These are phyloP conservation scores for Gonium pectorale DNA, from an alignment of 139 green algal genomes.

Conservation along the genomic window DNA sequence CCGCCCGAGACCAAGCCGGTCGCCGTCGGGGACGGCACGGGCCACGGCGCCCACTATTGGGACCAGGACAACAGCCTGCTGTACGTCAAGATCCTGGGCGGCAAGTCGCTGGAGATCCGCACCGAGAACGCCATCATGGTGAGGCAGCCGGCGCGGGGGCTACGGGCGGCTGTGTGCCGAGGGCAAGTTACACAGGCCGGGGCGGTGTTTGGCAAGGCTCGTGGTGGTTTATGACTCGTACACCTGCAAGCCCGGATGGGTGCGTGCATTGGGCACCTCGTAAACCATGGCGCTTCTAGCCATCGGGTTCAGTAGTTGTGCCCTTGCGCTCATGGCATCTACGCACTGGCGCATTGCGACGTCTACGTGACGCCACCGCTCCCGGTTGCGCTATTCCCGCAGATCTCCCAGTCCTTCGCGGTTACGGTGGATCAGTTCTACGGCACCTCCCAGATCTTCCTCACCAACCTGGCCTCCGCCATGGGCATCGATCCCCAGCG, in stretches of 20 bases:
- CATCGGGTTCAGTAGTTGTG: no score
- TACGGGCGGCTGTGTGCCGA: no score
- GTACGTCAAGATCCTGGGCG: conserved; percentile 51
- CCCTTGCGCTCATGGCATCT: no score
- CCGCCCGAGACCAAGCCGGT: conserved; percentile 12
- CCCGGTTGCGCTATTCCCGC: no score
- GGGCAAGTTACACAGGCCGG: no score
- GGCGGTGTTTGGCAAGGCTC: no score
- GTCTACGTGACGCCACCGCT: no score
- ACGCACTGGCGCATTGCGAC: no score
- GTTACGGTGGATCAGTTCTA: conserved; percentile 34
- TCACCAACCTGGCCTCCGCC: conserved; percentile 7
- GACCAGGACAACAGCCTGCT: conserved; percentile 42
- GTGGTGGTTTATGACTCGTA: not conserved
- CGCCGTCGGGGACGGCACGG: conserved; percentile 35
- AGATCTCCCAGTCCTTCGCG: conserved; percentile 16
- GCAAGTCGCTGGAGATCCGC: conserved; percentile 45
- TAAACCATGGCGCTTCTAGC: no score
- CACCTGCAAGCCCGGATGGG: not conserved
- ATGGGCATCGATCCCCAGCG: conserved; percentile 8
- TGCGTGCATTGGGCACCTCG: no score
- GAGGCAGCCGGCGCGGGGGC: not conserved
- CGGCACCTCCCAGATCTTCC: not conserved
- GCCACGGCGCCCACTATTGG: conserved; percentile 54
- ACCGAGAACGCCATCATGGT: conserved; percentile 47